Evolutionary conservation across 768 basidiomycete species (phyloP), one percentile per base, ranked within the genome.

Genomic region (Trametes coccinea): DNA sequence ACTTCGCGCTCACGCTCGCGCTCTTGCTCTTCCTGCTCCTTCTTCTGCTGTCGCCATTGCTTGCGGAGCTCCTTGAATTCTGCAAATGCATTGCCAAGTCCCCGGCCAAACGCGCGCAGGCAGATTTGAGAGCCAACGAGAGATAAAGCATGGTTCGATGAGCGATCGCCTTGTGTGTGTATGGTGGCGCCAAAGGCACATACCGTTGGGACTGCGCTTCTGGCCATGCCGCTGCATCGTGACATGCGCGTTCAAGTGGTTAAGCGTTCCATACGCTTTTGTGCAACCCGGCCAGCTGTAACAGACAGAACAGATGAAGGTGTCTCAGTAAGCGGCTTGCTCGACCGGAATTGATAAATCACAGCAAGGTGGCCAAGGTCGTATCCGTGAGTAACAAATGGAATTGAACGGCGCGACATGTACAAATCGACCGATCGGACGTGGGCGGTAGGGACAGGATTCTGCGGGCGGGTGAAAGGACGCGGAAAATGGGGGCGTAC

Each of bases 31-130:
- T 72, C 71, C 14, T 58, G 75, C 70, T 93, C 92, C 75, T 95
- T 94, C 79, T 95, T 97, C 66, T 87, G 84, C 78, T 93, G 93
- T 44, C 95, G 87, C 95, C 96, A 97, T 68, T 90, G 89, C 74
- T 95, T 98, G 59, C 96, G 88, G 69, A 98, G 85, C 71, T 98
- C 96, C 71, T 96, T 98, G 82, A 98, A 99, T 79, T 98, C 96
- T 98, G 76, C 48, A 65, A 59, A 49, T 11, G n/a, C 10, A 33
- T 11, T 14, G 11, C 13, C 48, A 31, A 11, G n/a, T n/a, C 11
- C 14, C 48, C 29, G 17, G 27, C 17, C 13, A 14, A 49, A 6
- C 34, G 11, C 17, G 30, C 13, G 31, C 60, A 63, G 59, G 41
- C 34, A 37, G 34, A 37, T 5, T 57, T 22, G 16, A 46, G 45